These are phyloP conservation scores for Ceriops tagal DNA, from an alignment of 345 rosid species.

Conservation along the genomic window DNA sequence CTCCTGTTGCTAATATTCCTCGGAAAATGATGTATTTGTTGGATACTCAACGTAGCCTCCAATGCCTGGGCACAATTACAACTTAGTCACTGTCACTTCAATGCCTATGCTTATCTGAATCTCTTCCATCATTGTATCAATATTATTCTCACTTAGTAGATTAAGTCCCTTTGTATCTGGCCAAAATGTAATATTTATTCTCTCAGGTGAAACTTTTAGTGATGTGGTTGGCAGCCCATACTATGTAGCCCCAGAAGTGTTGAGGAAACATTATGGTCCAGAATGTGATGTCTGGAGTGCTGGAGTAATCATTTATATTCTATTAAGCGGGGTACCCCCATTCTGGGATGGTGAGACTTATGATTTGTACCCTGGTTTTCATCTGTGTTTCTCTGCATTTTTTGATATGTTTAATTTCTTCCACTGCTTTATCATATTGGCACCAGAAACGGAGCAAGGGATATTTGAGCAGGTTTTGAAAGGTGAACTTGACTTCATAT, in stretches of 20 bases:
- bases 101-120: neutral
- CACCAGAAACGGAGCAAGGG: slow-evolving; percentile 91
- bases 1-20: neutral
- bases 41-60: neutral
- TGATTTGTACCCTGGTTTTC: slow-evolving; percentile 2
- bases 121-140: slow-evolving; percentile 2
- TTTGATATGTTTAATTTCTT: slow-evolving; percentile 17
- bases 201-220: slow-evolving; percentile 67
- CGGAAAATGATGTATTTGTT: neutral
- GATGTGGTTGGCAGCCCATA: slow-evolving; percentile 98
- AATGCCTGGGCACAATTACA: no score
- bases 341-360: slow-evolving; percentile 86
- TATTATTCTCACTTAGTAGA: neutral
- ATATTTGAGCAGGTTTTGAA: slow-evolving; percentile 92
- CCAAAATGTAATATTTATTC: slow-evolving; percentile 5
- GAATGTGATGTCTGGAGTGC: slow-evolving; percentile 99
- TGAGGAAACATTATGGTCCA: slow-evolving; percentile 77
- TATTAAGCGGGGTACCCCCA: slow-evolving; percentile 91
- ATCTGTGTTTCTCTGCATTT: slow-evolving; percentile 7
- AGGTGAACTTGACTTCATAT: slow-evolving; percentile 81
- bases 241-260: slow-evolving; percentile 96
- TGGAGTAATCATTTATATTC: slow-evolving; percentile 86
- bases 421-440: slow-evolving; percentile 12
- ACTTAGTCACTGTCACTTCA: neutral
- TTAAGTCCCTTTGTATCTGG: neutral